Evolutionary conservation across 495 filamentous ascomycete species (phyloP).

Genomic region (Penicillium canescens): DNA sequence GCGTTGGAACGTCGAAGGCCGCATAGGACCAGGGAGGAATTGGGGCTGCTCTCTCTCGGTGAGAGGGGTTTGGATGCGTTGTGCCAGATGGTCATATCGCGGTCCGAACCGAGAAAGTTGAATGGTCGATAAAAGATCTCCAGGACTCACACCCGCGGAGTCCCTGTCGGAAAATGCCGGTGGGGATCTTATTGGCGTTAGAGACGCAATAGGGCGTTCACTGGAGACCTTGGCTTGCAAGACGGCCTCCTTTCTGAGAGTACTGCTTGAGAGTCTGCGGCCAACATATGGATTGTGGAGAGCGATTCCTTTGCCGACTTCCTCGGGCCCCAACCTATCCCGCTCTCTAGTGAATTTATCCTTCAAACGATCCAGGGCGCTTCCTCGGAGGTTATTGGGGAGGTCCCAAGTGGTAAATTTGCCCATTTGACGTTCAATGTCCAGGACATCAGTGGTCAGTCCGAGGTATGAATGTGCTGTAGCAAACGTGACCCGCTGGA

Average conservation of each 20-base stretch:
- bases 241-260: slow-evolving; percentile 79
- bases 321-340: slow-evolving; percentile 81
- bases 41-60: slow-evolving; percentile 56
- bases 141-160: slow-evolving; percentile 56
- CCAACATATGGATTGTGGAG: slow-evolving; percentile 78
- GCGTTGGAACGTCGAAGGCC: slow-evolving; percentile 55
- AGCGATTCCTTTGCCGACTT: slow-evolving; percentile 90
- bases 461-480: slow-evolving; percentile 94
- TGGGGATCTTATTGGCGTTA: slow-evolving; percentile 17
- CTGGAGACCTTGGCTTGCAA: slow-evolving; percentile 59
- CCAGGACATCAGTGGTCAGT: slow-evolving; percentile 83
- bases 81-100: slow-evolving; percentile 32
- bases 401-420: slow-evolving; percentile 89
- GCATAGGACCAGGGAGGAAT: slow-evolving; percentile 48
- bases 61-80: slow-evolving; percentile 53
- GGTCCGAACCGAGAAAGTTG: slow-evolving; percentile 65
- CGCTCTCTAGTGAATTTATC: slow-evolving; percentile 87
- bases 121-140: slow-evolving; percentile 79
- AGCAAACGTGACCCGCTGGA: slow-evolving; percentile 91
- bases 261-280: slow-evolving; percentile 70
- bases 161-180: slow-evolving; percentile 21
- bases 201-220: slow-evolving; percentile 21
- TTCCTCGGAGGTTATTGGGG: slow-evolving; percentile 86
- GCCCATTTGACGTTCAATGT: slow-evolving; percentile 88
- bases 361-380: slow-evolving; percentile 81